Conservation (phyloP, 2,329 filamentous ascomycete genomes). For the Peltaster fructicola region DNA sequence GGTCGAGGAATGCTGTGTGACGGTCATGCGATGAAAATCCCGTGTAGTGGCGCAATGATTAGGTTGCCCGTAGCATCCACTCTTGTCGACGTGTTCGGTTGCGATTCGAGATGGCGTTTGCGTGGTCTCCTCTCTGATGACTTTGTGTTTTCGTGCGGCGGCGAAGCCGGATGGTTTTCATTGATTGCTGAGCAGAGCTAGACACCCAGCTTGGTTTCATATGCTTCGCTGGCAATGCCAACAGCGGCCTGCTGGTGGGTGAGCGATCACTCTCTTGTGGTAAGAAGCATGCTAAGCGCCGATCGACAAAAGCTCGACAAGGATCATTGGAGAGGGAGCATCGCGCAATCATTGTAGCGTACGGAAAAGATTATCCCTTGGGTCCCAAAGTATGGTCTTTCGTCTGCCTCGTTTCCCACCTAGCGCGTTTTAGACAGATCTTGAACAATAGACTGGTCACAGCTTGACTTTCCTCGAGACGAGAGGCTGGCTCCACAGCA, state of each 20-base stretch:
- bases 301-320: neutral
- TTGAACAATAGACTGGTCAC: conserved; percentile 4
- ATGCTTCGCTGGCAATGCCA: neutral
- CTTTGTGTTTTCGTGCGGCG: neutral
- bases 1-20: conserved; percentile 4
- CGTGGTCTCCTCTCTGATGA: conserved; percentile 1
- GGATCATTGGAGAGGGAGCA: neutral
- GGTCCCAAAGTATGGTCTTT: too few relatives aligned
- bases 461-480: conserved; percentile 4
- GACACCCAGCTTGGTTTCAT: neutral
- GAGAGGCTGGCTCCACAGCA: conserved; percentile 2
- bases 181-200: neutral
- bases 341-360: too few relatives aligned
- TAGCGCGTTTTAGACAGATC: conserved; percentile 1
- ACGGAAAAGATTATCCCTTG: too few relatives aligned
- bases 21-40: conserved; percentile 2
- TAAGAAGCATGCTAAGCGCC: neutral
- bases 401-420: neutral
- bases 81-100: conserved; percentile 12
- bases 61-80: conserved; percentile 8
- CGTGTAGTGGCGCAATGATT: conserved; percentile 12
- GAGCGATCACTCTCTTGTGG: conserved; percentile 1
- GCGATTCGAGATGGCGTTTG: conserved; percentile 12
- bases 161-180: neutral
- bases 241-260: conserved; percentile 1